Conservation (phyloP, 495 filamentous ascomycete genomes). For the Hypoxylon fragiforme region DNA sequence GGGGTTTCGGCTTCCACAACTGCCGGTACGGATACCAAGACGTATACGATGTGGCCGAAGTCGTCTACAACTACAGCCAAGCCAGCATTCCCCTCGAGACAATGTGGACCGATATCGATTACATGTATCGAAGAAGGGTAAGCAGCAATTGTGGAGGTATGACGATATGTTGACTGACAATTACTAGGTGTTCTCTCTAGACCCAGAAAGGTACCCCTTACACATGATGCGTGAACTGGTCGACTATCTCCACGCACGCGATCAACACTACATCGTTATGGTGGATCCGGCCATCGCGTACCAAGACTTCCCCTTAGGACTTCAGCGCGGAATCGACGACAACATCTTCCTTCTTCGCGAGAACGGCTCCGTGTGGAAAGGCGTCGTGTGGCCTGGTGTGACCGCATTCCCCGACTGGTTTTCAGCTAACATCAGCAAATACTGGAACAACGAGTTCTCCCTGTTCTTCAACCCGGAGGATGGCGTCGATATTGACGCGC, state of each 20-base stretch:
- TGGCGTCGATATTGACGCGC: constrained; percentile 80
- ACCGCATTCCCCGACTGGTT: constrained; percentile 89
- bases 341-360: constrained; percentile 66
- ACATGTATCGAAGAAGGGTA: constrained; percentile 65
- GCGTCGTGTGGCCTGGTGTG: constrained; percentile 84
- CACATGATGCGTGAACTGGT: constrained; percentile 69
- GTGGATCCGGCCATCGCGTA: constrained; percentile 82
- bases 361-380: constrained; percentile 71
- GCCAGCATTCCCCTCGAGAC: constrained; percentile 82
- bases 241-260: constrained; percentile 67
- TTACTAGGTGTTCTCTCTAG: constrained; percentile 68
- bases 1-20: constrained; percentile 82
- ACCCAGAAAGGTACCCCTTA: constrained; percentile 72
- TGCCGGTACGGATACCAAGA: constrained; percentile 78
- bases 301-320: constrained; percentile 62
- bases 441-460: constrained; percentile 74
- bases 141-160: too few relatives aligned
- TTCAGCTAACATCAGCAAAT: constrained; percentile 62
- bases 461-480: constrained; percentile 65
- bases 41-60: constrained; percentile 76
- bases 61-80: constrained; percentile 75
- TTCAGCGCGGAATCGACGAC: constrained; percentile 62
- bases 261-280: constrained; percentile 86
- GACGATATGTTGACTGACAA: not conserved
- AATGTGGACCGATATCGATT: constrained; percentile 89